Percentiles rank a stretch among this genome's conserved stretches.
These are phyloP conservation scores for Backusella circina DNA, from an alignment of 192 early-diverging fungal genomes.

Conservation along the genomic window DNA sequence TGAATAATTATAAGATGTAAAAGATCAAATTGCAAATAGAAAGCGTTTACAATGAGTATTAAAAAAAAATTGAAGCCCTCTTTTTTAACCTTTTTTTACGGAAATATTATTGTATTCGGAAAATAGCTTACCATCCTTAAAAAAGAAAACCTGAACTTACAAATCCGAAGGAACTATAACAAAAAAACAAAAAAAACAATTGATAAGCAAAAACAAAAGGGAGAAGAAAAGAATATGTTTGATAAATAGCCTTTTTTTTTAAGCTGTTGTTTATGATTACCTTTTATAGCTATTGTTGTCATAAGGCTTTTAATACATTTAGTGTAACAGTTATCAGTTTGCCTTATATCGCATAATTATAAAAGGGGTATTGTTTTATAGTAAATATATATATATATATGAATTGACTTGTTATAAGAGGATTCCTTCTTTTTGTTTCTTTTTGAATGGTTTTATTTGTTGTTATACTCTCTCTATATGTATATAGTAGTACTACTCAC, in stretches of 20 bases:
- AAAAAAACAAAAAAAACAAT: not conserved
- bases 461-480: too few relatives aligned
- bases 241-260: not conserved
- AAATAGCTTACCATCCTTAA: slow-evolving; percentile 4
- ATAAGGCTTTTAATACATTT: not conserved
- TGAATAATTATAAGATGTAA: not conserved
- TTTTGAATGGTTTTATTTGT: too few relatives aligned
- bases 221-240: not conserved
- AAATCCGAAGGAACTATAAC: not conserved
- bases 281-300: slow-evolving; percentile 2
- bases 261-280: not conserved
- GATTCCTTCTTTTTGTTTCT: not conserved
- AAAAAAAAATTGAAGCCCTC: not conserved
- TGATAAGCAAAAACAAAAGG: not conserved
- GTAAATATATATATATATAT: not conserved
- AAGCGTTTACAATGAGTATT: not conserved
- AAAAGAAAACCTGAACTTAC: not conserved
- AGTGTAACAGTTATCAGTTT: not conserved
- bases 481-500: too few relatives aligned
- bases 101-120: not conserved
- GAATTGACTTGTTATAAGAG: not conserved
- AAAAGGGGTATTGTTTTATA: not conserved
- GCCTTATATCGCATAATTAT: not conserved
- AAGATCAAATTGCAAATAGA: not conserved
- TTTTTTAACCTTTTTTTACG: not conserved